Percentiles rank a stretch among this genome's conserved stretches.
These are phyloP conservation scores for Yamadazyma diddensiae DNA, from an alignment of 1,139 yeast genomes.

Conservation along the genomic window DNA sequence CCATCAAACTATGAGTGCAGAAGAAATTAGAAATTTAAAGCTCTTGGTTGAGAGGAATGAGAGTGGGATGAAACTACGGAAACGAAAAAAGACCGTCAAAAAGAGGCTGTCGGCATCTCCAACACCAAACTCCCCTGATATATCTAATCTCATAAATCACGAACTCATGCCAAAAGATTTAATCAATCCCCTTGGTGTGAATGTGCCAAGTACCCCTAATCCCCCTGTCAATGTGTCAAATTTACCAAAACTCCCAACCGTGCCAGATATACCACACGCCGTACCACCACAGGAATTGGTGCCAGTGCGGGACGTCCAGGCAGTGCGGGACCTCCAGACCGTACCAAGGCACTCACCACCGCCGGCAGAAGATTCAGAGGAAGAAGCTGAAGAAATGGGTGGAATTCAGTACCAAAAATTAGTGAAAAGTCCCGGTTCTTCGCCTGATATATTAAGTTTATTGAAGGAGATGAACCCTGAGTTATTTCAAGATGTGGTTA, in stretches of 20 bases:
- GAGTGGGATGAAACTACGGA: constrained; percentile 31
- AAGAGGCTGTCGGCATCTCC: background rate
- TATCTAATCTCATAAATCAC: constrained; percentile 7
- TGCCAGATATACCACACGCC: too few species aligned
- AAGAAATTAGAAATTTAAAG: constrained; percentile 9
- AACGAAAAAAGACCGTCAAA: constrained; percentile 20
- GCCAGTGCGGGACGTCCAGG: too few species aligned
- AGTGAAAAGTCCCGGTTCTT: constrained; percentile 1
- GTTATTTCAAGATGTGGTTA: background rate
- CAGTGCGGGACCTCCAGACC: too few species aligned
- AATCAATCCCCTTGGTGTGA: too few species aligned
- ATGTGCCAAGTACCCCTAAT: too few species aligned
- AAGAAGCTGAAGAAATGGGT: constrained; percentile 2
- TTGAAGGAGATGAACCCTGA: constrained; percentile 5
- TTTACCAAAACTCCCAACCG: too few species aligned
- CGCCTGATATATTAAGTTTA: constrained; percentile 3
- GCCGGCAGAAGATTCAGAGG: constrained; percentile 1
- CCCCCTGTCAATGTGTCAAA: too few species aligned
- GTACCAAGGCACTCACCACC: too few species aligned
- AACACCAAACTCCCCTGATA: constrained; percentile 10
- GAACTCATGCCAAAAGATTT: too few species aligned
- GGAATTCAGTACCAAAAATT: constrained; percentile 1
- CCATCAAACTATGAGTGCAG: constrained; percentile 15
- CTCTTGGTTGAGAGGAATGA: constrained; percentile 28
- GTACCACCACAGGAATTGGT: too few species aligned